Percentiles rank a stretch among this genome's conserved stretches.
Evolutionary conservation across 2,329 filamentous ascomycete species (phyloP).

Genomic region (Botrytis sinoallii): DNA sequence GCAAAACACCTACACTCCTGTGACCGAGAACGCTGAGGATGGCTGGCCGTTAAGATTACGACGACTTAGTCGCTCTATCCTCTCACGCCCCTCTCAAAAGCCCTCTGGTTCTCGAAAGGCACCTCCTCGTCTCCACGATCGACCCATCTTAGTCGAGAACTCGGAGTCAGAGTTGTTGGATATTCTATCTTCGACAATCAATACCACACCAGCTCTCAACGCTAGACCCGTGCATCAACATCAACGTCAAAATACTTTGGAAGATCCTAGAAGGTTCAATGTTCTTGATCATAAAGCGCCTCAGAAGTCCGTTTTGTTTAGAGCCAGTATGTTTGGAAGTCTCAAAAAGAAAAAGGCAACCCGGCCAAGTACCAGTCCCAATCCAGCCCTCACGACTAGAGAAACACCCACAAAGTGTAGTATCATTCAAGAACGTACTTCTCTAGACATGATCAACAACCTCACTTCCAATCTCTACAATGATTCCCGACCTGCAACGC

Average conservation of each 20-base stretch:
- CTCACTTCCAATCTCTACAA: not conserved
- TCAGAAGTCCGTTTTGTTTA: not conserved
- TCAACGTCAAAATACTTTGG: not conserved
- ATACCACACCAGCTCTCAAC: not conserved
- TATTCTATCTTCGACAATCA: not conserved
- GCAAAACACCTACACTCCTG: not conserved
- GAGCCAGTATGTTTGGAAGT: not conserved
- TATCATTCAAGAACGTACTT: not conserved
- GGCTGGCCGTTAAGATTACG: not conserved
- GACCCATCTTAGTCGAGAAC: not conserved
- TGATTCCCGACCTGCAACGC: not conserved
- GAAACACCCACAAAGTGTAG: not conserved
- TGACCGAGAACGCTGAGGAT: not conserved
- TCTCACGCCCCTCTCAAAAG: not conserved
- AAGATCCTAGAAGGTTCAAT: conserved; percentile 11
- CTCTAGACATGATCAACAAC: not conserved
- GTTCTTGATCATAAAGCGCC: not conserved
- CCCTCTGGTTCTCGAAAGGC: not conserved
- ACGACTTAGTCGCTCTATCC: not conserved
- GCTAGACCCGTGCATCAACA: not conserved
- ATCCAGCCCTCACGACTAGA: not conserved
- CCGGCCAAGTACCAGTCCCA: not conserved
- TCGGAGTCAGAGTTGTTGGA: not conserved
- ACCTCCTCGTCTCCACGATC: not conserved
- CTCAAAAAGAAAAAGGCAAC: not conserved